phyloP scores from a whole-genome alignment of 225 moss, liverwort and hornwort genomes.

The Polytrichum formosum region DNA sequence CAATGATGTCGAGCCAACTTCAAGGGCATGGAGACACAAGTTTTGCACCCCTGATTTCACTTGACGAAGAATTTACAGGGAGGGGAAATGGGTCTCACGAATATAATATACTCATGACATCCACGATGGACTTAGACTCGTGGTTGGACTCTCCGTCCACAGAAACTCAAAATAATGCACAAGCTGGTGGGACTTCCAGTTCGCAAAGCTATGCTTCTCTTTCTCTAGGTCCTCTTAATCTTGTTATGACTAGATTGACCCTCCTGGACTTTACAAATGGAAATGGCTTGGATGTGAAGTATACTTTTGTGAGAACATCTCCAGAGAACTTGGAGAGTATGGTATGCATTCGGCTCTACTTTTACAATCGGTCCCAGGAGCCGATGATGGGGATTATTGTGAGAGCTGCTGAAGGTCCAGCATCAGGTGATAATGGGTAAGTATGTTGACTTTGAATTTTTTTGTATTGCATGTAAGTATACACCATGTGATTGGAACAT shows the following conservation, averaged over 20 bases:
- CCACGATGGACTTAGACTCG: constrained; percentile 60
- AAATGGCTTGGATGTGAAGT: constrained; percentile 81
- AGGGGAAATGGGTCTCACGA: constrained; percentile 19
- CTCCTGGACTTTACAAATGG: constrained; percentile 91
- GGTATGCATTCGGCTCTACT: constrained; percentile 51
- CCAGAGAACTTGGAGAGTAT: constrained; percentile 32
- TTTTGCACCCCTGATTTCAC: constrained; percentile 52
- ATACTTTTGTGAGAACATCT: constrained; percentile 42
- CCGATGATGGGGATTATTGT: constrained; percentile 48
- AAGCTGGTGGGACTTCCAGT: constrained; percentile 30
- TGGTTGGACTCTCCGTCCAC: constrained; percentile 78
- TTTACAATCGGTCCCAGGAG: constrained; percentile 69
- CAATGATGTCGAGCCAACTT: constrained; percentile 11
- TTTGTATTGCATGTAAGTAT: too few species aligned
- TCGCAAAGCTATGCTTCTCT: constrained; percentile 64
- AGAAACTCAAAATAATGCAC: constrained; percentile 24
- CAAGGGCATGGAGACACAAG: constrained; percentile 15
- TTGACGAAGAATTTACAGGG: constrained; percentile 38
- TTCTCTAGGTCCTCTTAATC: constrained; percentile 53
- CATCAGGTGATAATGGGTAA: constrained; percentile 45
- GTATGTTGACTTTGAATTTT: constrained; percentile 2
- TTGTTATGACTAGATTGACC: constrained; percentile 31
- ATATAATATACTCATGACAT: constrained; percentile 35
- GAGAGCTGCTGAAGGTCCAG: constrained; percentile 37
- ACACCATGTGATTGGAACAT: too few species aligned